phyloP scores from a whole-genome alignment of 2,329 filamentous ascomycete genomes.

The Aureobasidium sp. region DNA sequence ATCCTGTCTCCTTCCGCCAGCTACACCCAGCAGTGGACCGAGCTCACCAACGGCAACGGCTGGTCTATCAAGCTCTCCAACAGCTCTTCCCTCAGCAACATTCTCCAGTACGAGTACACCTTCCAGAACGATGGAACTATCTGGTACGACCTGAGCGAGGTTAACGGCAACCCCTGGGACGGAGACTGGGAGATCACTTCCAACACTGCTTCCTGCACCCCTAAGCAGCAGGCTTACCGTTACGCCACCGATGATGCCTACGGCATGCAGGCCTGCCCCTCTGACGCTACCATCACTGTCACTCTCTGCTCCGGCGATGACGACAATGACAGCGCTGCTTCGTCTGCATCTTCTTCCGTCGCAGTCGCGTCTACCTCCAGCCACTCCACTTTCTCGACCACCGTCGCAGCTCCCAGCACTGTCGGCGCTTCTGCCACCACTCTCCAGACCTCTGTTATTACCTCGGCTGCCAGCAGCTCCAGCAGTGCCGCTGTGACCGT shows the following conservation, averaged over 20 bases:
- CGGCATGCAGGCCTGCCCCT: slow-evolving; percentile 28
- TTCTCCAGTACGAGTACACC: slow-evolving; percentile 32
- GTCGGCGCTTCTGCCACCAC: slow-evolving; percentile 16
- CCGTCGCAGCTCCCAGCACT: slow-evolving; percentile 9
- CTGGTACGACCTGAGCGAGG: slow-evolving; percentile 31
- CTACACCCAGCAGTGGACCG: slow-evolving; percentile 26
- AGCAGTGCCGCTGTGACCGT: slow-evolving; percentile 13
- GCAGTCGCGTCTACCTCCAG: slow-evolving; percentile 8
- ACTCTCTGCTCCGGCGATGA: slow-evolving; percentile 25
- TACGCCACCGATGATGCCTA: slow-evolving; percentile 31
- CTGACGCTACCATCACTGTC: slow-evolving; percentile 26
- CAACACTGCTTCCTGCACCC: slow-evolving; percentile 18
- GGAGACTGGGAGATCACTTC: slow-evolving; percentile 28
- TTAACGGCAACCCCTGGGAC: slow-evolving; percentile 30
- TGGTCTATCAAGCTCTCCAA: slow-evolving; percentile 33
- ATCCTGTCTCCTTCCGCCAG: slow-evolving; percentile 18
- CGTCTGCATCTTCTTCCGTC: slow-evolving; percentile 13
- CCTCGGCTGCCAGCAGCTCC: not conserved
- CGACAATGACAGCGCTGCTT: slow-evolving; percentile 10
- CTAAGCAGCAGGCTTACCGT: slow-evolving; percentile 28
- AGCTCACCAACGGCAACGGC: slow-evolving; percentile 24
- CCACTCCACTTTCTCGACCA: slow-evolving; percentile 14
- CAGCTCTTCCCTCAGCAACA: slow-evolving; percentile 18
- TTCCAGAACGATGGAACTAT: slow-evolving; percentile 27
- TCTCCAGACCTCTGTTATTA: slow-evolving; percentile 4